Base-by-base conservation (phyloP, 139 green algal genomes). In the Chlamydomonas sphaeroides region DNA sequence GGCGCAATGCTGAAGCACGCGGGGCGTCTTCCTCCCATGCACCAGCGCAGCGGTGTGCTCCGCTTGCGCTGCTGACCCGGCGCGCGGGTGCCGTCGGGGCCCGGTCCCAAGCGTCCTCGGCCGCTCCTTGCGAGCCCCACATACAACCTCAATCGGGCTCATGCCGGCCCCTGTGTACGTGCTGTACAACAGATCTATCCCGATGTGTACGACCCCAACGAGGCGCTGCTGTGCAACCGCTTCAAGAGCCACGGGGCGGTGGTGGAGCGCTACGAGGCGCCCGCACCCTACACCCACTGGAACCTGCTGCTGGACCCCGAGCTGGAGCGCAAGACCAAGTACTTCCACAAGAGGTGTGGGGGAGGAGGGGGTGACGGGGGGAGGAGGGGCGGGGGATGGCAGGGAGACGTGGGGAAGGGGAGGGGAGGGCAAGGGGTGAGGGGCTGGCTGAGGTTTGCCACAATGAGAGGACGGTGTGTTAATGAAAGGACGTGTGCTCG, bases 141-240 rank as follows among this genome's bases (percentile, higher is more conserved):
- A 21, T 51, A 10, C 45, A 21, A 51, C 45, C 45, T 14, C 10
- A 17, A 17, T n/a, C 17, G 18, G 23, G 23, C 56, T 7, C 56
- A 21, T n/a, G 6, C 17, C 23, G 3, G 18, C 3, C 21, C 56
- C 23, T 25, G 45, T 14, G 45, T 56, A 18, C 49, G 18, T 3
- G n/a, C n/a, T 56, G 18, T 26, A 3, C 49, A 56, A 17, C 49
- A 56, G 49, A 28, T 80, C 5, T 70, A 80, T 38, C 59, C 74
- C 21, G 74, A 80, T 39, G 59, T 80, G 57, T 80, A 80, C 59
- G 74, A 80, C 39, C 3, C 74, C 59, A 70, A 80, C 39, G 74
- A 80, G 41, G 33, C 59, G 42, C 57, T 71, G 30, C 41, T 80
- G 39, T 80, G 74, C 28, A 33, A 33, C 18, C 59, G 59, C 20